Evolutionary conservation across 331 rosid genomes (phyloP).

Genomic region (Pyracantha coccinea): DNA sequence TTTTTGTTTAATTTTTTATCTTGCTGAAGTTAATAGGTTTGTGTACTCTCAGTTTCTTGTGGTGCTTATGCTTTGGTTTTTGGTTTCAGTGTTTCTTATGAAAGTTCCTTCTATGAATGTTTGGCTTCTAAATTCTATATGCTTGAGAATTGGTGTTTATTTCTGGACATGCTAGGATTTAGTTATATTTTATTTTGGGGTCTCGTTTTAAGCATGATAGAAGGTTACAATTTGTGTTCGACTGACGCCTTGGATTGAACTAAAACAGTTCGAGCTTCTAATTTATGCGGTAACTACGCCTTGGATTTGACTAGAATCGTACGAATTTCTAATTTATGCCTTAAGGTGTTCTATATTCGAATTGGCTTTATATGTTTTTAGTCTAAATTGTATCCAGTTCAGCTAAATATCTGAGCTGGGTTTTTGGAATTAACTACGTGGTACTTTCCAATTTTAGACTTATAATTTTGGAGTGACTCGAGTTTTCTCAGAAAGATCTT

Average conservation of each 20-base stretch:
- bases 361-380: background rate
- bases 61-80: no score
- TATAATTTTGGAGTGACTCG: slow-evolving; percentile 7
- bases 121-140: background rate
- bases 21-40: no score
- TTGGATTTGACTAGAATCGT: background rate
- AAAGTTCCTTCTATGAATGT: background rate
- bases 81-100: no score
- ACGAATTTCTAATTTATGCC: background rate
- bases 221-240: background rate
- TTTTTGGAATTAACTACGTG: background rate
- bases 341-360: background rate
- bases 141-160: background rate
- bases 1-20: no score
- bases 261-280: background rate
- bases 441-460: background rate
- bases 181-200: background rate
- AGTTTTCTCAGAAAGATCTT: slow-evolving; percentile 10
- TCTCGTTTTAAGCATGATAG: background rate
- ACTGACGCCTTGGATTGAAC: background rate
- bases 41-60: no score
- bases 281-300: background rate
- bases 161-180: slow-evolving; percentile 1
- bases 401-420: background rate
- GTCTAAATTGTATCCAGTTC: background rate